These are phyloP conservation scores for Mycena rebaudengoi DNA, from an alignment of 768 basidiomycete species.

Conservation along the genomic window DNA sequence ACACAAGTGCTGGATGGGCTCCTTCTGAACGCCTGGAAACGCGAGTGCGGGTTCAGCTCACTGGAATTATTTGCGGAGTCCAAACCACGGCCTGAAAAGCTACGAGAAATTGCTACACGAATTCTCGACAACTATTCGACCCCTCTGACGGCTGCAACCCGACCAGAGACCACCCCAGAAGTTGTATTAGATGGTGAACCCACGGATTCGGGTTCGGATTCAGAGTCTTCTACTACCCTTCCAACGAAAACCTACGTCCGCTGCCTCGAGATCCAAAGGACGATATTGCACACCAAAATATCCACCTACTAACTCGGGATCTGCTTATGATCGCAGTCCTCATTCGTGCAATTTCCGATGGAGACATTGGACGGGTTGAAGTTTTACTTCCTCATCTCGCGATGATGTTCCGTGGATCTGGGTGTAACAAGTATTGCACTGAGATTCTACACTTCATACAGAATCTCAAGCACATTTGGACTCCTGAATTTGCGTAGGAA, in stretches of 20 bases:
- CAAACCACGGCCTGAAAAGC: slow-evolving; percentile 28
- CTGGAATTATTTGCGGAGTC: slow-evolving; percentile 20
- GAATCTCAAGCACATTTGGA: slow-evolving; percentile 42
- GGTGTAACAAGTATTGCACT: too few relatives aligned
- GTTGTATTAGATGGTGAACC: neutral
- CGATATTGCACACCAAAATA: slow-evolving; percentile 18
- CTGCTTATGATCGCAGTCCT: slow-evolving; percentile 26
- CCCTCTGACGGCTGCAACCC: neutral
- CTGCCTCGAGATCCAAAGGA: neutral
- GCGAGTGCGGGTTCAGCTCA: slow-evolving; percentile 16
- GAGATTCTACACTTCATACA: slow-evolving; percentile 27
- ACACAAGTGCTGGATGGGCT: slow-evolving; percentile 27
- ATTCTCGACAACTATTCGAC: slow-evolving; percentile 25
- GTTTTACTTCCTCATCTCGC: slow-evolving; percentile 28
- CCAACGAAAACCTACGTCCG: neutral
- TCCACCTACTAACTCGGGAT: slow-evolving; percentile 23
- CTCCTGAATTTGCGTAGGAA: slow-evolving; percentile 41
- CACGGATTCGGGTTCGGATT: neutral
- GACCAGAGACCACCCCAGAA: neutral
- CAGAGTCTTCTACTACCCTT: neutral
- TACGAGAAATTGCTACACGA: slow-evolving; percentile 12
- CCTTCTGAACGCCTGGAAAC: slow-evolving; percentile 29
- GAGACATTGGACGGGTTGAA: too few relatives aligned
- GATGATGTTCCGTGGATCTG: slow-evolving; percentile 29
- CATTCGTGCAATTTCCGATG: slow-evolving; percentile 6